phyloP scores from a whole-genome alignment of 805 yeast genomes.

The Saccharomycopsis lassenensis region DNA sequence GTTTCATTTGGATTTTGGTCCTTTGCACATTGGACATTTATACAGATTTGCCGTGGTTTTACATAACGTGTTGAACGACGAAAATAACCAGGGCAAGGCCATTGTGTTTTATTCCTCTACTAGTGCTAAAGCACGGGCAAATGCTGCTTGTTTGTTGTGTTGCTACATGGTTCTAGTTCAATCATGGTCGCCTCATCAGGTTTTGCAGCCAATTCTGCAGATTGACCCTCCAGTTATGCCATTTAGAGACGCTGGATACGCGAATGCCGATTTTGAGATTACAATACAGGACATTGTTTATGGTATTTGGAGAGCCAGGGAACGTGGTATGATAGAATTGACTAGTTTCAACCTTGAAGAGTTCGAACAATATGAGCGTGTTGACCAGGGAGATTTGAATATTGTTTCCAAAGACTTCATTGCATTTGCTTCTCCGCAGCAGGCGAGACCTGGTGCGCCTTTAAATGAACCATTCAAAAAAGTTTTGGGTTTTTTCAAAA shows the following conservation, averaged over 20 bases:
- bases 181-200: slow-evolving; percentile 98
- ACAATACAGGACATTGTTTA: slow-evolving; percentile 92
- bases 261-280: slow-evolving; percentile 87
- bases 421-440: slow-evolving; percentile 96
- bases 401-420: slow-evolving; percentile 85
- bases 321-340: slow-evolving; percentile 76
- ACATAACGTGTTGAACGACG: slow-evolving; percentile 84
- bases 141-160: slow-evolving; percentile 88
- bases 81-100: slow-evolving; percentile 73
- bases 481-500: slow-evolving; percentile 67
- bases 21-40: slow-evolving; percentile 83
- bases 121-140: slow-evolving; percentile 71
- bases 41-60: slow-evolving; percentile 92
- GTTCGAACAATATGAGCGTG: slow-evolving; percentile 89
- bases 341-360: slow-evolving; percentile 84
- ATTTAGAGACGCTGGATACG: slow-evolving; percentile 95
- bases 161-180: slow-evolving; percentile 94
- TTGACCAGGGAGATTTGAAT: slow-evolving; percentile 95
- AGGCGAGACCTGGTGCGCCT: slow-evolving; percentile 38
- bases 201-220: slow-evolving; percentile 86
- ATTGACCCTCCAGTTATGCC: slow-evolving; percentile 89
- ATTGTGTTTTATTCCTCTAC: slow-evolving; percentile 84
- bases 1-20: slow-evolving; percentile 96
- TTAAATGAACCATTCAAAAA: slow-evolving; percentile 69
- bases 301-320: slow-evolving; percentile 97